Evolutionary conservation across 1,284 basidiomycete species (phyloP), one percentile per base, ranked within the genome.

Genomic region (Agroathelia rolfsii): DNA sequence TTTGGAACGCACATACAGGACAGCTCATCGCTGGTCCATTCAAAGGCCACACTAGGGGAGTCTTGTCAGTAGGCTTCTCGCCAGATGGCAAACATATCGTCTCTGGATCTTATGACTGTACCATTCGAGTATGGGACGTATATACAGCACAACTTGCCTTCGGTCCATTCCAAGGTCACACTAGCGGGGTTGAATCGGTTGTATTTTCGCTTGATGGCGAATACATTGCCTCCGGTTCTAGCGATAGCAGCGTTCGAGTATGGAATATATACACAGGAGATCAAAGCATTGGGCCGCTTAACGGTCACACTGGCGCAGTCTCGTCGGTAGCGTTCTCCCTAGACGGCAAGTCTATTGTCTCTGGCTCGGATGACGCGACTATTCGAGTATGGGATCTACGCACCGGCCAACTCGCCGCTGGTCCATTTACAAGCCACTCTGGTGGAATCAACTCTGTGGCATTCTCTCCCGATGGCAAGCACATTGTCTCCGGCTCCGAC

Each of bases 381-480:
- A 2, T 24, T 6, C 19, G 28, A 2, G 14, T 35, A 5, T 35
- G 34, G 34, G 34, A 35, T 14, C 3, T 25, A 9, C 27, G 6
- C n/a, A 14, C 14, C 12, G 15, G 29, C 9, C 6, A 27, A 7
- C 6, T 27, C n/a, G n/a, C n/a, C n/a, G n/a, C n/a, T n/a, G n/a
- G n/a, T n/a, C n/a, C n/a, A n/a, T n/a, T n/a, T n/a, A n/a, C n/a
- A n/a, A n/a, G n/a, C n/a, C n/a, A n/a, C n/a, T n/a, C n/a, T 16
- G 34, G 24, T 29, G 28, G 24, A 24, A 35, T 47, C 18, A 38
- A 32, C 22, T 40, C 43, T 5, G 43, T 47, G 8, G 36, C 32
- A 10, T 44, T 48, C 36, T 47, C 48, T 5, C 34, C 38, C 6
- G 43, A 49, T 30, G 46, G 45, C 22, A 24, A 27, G 28, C 29